These are phyloP conservation scores for Solanum hybrid DNA, from an alignment of 305 asterid genomes.

Conservation along the genomic window DNA sequence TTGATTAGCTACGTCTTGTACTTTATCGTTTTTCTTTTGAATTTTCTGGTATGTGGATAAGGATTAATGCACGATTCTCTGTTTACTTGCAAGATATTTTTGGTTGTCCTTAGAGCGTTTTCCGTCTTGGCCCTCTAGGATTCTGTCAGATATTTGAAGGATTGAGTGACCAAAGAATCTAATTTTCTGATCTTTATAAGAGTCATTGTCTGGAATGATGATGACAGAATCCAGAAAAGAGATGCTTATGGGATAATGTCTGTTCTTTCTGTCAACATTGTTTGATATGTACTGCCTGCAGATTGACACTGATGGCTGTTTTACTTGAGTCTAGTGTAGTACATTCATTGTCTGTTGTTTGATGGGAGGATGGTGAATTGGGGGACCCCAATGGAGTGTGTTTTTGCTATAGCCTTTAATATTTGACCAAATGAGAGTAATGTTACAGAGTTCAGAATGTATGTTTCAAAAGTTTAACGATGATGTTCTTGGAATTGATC, in stretches of 20 bases:
- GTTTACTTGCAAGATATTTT: background rate
- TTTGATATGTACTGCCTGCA: background rate
- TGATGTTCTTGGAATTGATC: background rate
- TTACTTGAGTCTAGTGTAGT: background rate
- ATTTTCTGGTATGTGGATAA: background rate
- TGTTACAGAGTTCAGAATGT: background rate
- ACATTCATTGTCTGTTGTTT: background rate
- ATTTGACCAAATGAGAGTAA: background rate
- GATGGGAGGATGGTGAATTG: background rate
- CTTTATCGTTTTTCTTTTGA: background rate
- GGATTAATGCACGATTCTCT: background rate
- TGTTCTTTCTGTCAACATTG: background rate
- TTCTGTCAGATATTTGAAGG: background rate
- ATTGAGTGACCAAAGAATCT: background rate
- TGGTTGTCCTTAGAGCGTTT: background rate
- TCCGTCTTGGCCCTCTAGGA: background rate
- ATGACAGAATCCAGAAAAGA: background rate
- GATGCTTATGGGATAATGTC: background rate
- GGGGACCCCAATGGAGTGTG: background rate
- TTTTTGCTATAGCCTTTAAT: background rate
- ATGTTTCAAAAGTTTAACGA: background rate
- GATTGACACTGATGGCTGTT: background rate
- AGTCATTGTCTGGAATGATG: background rate
- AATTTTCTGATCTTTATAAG: background rate
- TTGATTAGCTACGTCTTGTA: background rate